A percentile compares a stretch with the other conserved stretches of the same genome.
Evolutionary conservation across 129 eudicot genomes (phyloP).

Genomic region (Artemisia annua): DNA sequence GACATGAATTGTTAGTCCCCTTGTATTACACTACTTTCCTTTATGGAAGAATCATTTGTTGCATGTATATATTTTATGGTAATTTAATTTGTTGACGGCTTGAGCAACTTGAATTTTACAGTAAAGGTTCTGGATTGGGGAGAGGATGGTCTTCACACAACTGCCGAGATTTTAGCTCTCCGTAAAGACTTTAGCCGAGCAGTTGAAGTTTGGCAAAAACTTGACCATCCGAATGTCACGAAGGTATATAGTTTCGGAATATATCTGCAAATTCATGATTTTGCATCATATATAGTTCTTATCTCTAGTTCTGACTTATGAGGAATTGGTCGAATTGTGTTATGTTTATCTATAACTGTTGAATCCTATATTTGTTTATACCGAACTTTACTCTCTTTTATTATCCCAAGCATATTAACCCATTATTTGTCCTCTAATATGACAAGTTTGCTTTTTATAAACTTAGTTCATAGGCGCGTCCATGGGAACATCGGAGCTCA

Average conservation of each 20-base stretch:
- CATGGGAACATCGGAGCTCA: constrained; percentile 70
- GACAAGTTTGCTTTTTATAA: neutral
- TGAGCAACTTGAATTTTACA: constrained; percentile 12
- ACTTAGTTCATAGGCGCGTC: constrained; percentile 76
- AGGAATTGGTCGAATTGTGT: neutral
- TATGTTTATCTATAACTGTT: neutral
- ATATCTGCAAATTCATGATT: neutral
- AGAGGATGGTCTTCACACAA: constrained; percentile 61
- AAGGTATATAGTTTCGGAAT: constrained; percentile 43
- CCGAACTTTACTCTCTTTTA: neutral
- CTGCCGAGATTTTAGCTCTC: constrained; percentile 51
- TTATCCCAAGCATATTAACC: neutral
- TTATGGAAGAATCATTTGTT: neutral
- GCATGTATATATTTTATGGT: neutral
- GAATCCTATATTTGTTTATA: neutral
- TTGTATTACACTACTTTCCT: neutral
- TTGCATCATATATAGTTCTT: neutral
- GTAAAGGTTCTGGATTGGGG: constrained; percentile 86
- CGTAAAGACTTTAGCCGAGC: constrained; percentile 61
- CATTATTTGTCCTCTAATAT: neutral
- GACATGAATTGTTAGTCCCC: neutral
- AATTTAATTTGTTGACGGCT: neutral
- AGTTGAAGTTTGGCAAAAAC: constrained; percentile 80
- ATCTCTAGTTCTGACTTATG: neutral
- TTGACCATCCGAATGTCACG: constrained; percentile 82